Base-by-base conservation (phyloP, 2,329 filamentous ascomycete species). In the Cladosporium halotolerans region DNA sequence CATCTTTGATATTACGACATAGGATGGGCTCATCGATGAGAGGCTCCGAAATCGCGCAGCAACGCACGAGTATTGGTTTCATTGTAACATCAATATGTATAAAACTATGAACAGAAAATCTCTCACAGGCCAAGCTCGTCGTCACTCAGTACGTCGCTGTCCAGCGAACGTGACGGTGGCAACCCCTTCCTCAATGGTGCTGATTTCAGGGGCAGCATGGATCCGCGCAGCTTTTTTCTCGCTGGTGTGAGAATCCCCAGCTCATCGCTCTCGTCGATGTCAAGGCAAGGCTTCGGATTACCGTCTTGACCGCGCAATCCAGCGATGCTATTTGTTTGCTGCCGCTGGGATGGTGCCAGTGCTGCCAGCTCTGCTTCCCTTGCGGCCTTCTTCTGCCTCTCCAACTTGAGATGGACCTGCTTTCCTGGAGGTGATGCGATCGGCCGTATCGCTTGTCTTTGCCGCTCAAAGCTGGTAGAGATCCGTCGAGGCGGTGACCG, bases 41-140 rank as follows among this genome's bases (percentile, higher is more conserved):
- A 7, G 3, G 23, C 23, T 28, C 23, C 1, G 7, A 28, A 5
- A 28, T 28, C 7, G 23, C 23, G 23, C 7, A 28, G 23, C 7
- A 28, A 28, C 23, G 23, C 23, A 28, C 23, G 7, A 28, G 23
- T 28, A 28, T 28, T 7, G 23, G 4, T 28, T 28, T 28, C 23
- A 5, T 7, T 39, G 34, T 36, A 11, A 39, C 8, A 44, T 19
- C 40, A 42, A 44, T 28, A 38, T 36, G 32, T 39, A 47, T 13
- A 38, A 47, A 23, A 23, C 4, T 9, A 28, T 23, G 19, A 44
- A 31, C 46, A 4, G 32, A 16, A 40, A 18, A 11, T 7, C 10
- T 14, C n/a, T 36, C 13, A 55, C 32, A 53, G 16, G 9, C 54
- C 49, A 45, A 68, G 50, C 55, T 68, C 67, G 56, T 70, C 67